Base-by-base conservation (phyloP, 495 filamentous ascomycete genomes). In the Podospora appendiculata region DNA sequence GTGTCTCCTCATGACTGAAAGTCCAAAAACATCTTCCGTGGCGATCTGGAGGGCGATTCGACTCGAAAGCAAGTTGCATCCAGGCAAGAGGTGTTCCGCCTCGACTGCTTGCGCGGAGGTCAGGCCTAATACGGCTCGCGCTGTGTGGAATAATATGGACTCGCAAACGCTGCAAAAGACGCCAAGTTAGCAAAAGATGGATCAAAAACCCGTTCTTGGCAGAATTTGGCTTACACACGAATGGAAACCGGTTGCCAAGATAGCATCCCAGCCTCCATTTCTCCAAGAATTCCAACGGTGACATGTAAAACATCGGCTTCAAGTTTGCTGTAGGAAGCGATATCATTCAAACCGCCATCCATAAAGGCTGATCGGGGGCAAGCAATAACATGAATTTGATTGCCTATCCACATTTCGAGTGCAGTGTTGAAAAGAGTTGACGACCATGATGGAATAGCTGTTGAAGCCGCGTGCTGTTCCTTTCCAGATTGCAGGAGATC, bases 21-120 rank as follows among this genome's bases (percentile, higher is more conserved):
- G n/a, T 5, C 41, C 16, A 3, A 13, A 10, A 11, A 33, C 32
- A 14, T 55, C 48, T 43, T 55, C 42, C 4, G 25, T 48, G 11
- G 56, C 49, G 19, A 58, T 45, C 38, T 61, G 51, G 25, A 62
- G 45, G 9, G 52, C 54, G 36, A 59, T 48, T 3, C 51, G 18
- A 19, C 44, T 49, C 3, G 53, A 50, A 5, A 56, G 14, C 12
- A 8, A 10, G 1, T 50, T 53, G 1, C 39, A 40, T 12, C 32
- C 50, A 17, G 36, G 36, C 1, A 57, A 7, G 14, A 62, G 47
- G 16, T 52, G 54, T 41, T 57, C 54, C 8, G 53, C 48, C 14
- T 59, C 51, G 2, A 45, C 41, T 4, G 60, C 57, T 18, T 55
- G 43, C 5, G 32, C 39, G 6, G 32, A 12, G 10, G 13, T 47